Conservation (phyloP, 1,284 basidiomycete genomes). For the Ceratobasidium sp. region DNA sequence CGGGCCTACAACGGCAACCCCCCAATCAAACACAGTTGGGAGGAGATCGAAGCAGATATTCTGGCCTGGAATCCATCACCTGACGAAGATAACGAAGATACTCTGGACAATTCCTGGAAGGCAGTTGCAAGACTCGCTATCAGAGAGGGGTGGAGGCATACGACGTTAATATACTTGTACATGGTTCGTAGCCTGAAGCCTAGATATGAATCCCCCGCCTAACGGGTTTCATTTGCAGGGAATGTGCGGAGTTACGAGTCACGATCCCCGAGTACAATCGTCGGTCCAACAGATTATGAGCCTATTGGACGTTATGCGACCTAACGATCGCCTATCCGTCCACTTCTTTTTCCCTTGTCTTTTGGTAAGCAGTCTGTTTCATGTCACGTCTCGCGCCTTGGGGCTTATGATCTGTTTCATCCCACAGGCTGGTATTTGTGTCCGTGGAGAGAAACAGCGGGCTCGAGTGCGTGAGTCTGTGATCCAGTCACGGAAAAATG, state of each 20-base stretch:
- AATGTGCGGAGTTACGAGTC: conserved; percentile 18
- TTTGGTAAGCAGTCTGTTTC: not conserved
- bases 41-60: not conserved
- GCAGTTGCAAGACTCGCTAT: conserved; percentile 2
- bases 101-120: no score
- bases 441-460: not conserved
- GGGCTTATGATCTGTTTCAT: not conserved
- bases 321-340: not conserved
- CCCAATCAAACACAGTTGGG: not conserved
- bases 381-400: not conserved
- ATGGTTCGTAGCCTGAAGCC: conserved; percentile 21
- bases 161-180: conserved; percentile 12
- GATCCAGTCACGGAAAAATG: not conserved
- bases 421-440: not conserved
- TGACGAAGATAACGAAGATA: no score
- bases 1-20: not conserved
- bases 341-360: not conserved
- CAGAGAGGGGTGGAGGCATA: conserved; percentile 12
- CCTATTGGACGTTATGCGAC: not conserved
- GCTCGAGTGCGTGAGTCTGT: not conserved
- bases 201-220: no score
- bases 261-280: conserved; percentile 22
- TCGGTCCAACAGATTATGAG: conserved; percentile 14
- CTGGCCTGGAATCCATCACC: not conserved
- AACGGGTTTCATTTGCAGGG: conserved; percentile 4